Evolutionary conservation across 306 rosid species (phyloP).

Genomic region (Rosa multiflora): DNA sequence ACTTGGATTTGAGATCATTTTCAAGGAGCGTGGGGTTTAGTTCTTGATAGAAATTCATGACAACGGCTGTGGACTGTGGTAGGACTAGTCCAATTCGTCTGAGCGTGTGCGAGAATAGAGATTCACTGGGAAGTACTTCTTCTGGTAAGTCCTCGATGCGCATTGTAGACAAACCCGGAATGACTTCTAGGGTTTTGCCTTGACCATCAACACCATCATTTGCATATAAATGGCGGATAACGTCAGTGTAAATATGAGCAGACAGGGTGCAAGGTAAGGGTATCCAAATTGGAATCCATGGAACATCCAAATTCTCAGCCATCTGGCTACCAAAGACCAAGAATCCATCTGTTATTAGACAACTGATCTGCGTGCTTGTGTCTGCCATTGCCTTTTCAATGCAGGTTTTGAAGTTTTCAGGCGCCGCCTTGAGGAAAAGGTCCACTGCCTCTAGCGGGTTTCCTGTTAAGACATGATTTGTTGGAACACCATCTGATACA

Average conservation of each 20-base stretch:
- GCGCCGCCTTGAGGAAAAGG: slow-evolving; percentile 32
- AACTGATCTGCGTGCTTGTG: slow-evolving; percentile 17
- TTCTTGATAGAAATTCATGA: slow-evolving; percentile 35
- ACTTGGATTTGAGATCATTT: slow-evolving; percentile 34
- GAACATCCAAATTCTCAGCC: slow-evolving; percentile 36
- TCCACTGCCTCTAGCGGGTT: slow-evolving; percentile 20
- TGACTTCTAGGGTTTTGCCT: slow-evolving; percentile 27
- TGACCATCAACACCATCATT: not conserved
- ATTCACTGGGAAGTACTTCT: not conserved
- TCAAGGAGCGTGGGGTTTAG: slow-evolving; percentile 28
- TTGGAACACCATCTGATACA: slow-evolving; percentile 33
- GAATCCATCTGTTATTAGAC: slow-evolving; percentile 25
- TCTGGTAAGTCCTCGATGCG: slow-evolving; percentile 34
- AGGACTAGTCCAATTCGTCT: slow-evolving; percentile 31
- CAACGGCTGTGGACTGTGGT: slow-evolving; percentile 36
- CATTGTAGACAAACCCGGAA: slow-evolving; percentile 44
- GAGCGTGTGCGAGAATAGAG: slow-evolving; percentile 27
- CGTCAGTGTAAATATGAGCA: slow-evolving; percentile 32
- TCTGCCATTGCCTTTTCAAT: slow-evolving; percentile 23
- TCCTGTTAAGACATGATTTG: slow-evolving; percentile 12
- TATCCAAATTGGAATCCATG: slow-evolving; percentile 51
- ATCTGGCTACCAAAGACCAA: slow-evolving; percentile 15
- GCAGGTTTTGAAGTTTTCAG: slow-evolving; percentile 27
- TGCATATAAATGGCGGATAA: slow-evolving; percentile 20
- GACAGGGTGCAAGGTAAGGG: slow-evolving; percentile 29